Conservation (phyloP, 257 asterid genomes). For the Voacanga thouarsii region DNA sequence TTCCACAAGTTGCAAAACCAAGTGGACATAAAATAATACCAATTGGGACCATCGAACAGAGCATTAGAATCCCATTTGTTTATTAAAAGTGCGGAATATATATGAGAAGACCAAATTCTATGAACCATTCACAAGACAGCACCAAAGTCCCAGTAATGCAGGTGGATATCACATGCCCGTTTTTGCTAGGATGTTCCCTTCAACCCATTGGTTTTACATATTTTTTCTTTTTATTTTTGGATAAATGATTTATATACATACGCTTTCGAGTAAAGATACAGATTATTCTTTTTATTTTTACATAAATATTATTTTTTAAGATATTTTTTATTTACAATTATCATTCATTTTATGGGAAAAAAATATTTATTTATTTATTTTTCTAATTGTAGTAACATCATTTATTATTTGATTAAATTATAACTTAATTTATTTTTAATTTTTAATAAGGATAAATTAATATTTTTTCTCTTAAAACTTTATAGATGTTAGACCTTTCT, state of each 20-base stretch:
- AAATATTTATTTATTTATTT: no score
- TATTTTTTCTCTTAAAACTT: no score
- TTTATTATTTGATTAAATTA: no score
- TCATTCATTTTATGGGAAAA: no score
- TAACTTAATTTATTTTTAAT: no score
- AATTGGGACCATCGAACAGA: conserved; percentile 6
- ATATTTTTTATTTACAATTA: no score
- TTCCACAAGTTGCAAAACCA: conserved; percentile 20
- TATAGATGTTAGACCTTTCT: no score
- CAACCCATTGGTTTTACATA: background rate
- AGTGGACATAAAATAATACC: conserved; percentile 22
- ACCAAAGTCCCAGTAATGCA: conserved; percentile 7
- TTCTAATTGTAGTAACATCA: no score
- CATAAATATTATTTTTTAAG: background rate
- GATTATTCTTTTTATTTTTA: no score
- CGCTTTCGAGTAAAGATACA: no score
- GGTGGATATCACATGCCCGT: conserved; percentile 32
- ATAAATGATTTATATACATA: background rate
- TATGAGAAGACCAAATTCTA: conserved; percentile 22
- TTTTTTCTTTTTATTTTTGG: background rate
- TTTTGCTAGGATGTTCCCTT: background rate
- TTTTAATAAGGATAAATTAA: no score
- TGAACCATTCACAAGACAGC: conserved; percentile 21
- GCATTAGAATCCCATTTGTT: background rate
- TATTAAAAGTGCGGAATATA: background rate